phyloP scores from a whole-genome alignment of 345 rosid species.

The Rhodamnia rubescens region DNA sequence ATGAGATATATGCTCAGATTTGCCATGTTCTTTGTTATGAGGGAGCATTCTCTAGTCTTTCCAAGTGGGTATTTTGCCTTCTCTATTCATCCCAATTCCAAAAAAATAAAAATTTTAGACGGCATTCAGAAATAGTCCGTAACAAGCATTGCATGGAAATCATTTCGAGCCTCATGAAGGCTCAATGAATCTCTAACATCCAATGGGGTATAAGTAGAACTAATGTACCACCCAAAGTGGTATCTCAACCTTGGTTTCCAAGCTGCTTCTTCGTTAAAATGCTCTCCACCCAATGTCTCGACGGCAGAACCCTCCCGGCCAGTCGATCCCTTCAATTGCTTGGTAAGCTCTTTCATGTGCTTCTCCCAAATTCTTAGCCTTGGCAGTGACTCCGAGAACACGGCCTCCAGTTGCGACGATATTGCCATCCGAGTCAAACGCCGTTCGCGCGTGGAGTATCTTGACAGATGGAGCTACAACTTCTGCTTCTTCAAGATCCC shows the following conservation, averaged over 20 bases:
- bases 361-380: conserved; percentile 63
- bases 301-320: conserved; percentile 84
- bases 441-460: conserved; percentile 80
- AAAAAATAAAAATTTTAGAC: too few relatives aligned
- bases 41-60: too few relatives aligned
- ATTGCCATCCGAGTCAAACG: conserved; percentile 42
- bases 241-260: conserved; percentile 4
- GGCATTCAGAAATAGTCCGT: too few relatives aligned
- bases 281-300: conserved; percentile 91
- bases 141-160: too few relatives aligned
- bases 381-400: conserved; percentile 78
- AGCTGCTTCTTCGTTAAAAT: conserved; percentile 35
- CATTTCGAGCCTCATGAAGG: too few relatives aligned
- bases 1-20: too few relatives aligned
- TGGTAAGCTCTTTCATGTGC: conserved; percentile 58
- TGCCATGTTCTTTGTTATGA: too few relatives aligned
- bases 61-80: too few relatives aligned
- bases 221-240: neutral
- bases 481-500: conserved; percentile 75
- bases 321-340: conserved; percentile 58
- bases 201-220: neutral
- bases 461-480: conserved; percentile 42
- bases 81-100: too few relatives aligned
- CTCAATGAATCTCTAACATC: neutral
- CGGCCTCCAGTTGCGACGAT: conserved; percentile 74